Base-by-base conservation (phyloP, 441 rosid genomes). In the Breynia disticha region DNA sequence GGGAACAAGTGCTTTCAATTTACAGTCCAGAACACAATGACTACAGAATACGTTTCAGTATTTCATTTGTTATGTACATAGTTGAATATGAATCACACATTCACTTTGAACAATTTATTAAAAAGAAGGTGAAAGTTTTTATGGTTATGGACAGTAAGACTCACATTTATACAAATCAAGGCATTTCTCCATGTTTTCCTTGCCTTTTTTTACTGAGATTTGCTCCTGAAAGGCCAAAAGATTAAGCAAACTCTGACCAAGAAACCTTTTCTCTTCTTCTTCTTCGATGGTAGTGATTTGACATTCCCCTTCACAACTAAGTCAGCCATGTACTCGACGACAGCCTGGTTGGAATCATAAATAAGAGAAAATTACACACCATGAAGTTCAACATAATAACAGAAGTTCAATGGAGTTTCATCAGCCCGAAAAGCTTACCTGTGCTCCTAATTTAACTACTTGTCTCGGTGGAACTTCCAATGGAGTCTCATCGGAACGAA, bases 381-480 rank as follows among this genome's bases (percentile, higher is more conserved):
- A 28, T 24, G 4, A 24, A 24, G 32, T 7, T 24, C 32, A 24
- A 24, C 8, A 28, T 5, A 28, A 28, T 28, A 28, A 28, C 8
- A 1, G n/a, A n/a, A n/a, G n/a, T n/a, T n/a, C n/a, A n/a, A n/a
- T n/a, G n/a, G n/a, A n/a, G n/a, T n/a, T n/a, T n/a, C n/a, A n/a
- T n/a, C n/a, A n/a, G n/a, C n/a, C n/a, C n/a, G n/a, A n/a, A n/a
- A n/a, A 4, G 35, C 35, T 60, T 73, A 82, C 86, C 82, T 80
- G 81, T 68, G 90, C 81, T 19, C 90, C 86, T 64, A 67, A 18
- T 54, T 67, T 63, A 44, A 64, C 39, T 15, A 78, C 76, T 53
- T 78, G 57, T 62, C 77, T 75, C 7, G 90, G 83, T 47, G 90
- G 90, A 61, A 78, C 67, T 73, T 78, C 81, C 52, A 83, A 54